phyloP scores from a whole-genome alignment of 805 yeast species.

The Jamesozyma gamospora region DNA sequence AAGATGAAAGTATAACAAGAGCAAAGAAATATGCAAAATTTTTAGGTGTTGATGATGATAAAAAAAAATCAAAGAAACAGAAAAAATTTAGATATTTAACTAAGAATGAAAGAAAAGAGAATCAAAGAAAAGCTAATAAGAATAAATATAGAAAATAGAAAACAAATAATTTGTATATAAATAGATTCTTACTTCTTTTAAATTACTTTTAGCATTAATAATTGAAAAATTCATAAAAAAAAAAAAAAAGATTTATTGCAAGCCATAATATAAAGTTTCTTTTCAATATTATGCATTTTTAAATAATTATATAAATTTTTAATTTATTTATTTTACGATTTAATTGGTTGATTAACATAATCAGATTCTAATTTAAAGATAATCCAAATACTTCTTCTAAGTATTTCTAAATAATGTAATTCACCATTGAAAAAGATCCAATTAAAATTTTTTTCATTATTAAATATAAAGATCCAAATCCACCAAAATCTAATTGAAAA shows the following conservation, averaged over 20 bases:
- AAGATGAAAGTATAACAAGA: slow-evolving; percentile 62
- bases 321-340: no score
- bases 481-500: slow-evolving; percentile 65
- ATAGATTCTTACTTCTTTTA: not conserved
- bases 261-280: no score
- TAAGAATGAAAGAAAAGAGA: slow-evolving; percentile 61
- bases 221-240: no score
- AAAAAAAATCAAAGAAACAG: slow-evolving; percentile 29
- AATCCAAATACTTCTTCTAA: slow-evolving; percentile 87
- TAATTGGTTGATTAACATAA: slow-evolving; percentile 23
- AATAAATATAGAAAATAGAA: slow-evolving; percentile 27
- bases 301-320: no score
- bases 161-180: not conserved
- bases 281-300: no score
- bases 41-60: slow-evolving; percentile 41
- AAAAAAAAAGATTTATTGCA: no score
- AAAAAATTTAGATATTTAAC: slow-evolving; percentile 85
- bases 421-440: slow-evolving; percentile 46
- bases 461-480: slow-evolving; percentile 42
- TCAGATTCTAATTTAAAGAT: slow-evolving; percentile 78
- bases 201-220: no score
- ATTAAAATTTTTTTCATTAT: slow-evolving; percentile 33
- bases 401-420: slow-evolving; percentile 63
- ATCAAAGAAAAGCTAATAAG: slow-evolving; percentile 39
- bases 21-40: slow-evolving; percentile 77